These are phyloP conservation scores for Saccharomyces kudriavzevii DNA, from an alignment of 805 yeast species.

Conservation along the genomic window DNA sequence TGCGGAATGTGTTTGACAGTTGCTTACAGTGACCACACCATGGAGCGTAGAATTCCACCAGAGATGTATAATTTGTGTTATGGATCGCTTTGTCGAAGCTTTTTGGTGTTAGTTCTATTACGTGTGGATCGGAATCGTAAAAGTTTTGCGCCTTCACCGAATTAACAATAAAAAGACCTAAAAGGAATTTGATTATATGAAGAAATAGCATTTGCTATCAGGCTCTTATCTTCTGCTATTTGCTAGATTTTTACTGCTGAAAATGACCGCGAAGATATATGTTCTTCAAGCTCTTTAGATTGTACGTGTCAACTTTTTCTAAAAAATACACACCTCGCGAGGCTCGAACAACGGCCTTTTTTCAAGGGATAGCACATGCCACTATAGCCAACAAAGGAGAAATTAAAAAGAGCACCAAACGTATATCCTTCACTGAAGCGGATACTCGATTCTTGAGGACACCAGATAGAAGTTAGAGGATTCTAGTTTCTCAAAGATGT, in stretches of 20 bases:
- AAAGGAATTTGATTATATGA: background rate
- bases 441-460: too few species aligned
- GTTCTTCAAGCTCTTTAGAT: background rate
- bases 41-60: constrained; percentile 90
- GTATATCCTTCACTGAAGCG: background rate
- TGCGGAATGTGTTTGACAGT: constrained; percentile 54
- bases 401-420: background rate
- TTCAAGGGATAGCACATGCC: background rate
- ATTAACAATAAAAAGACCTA: background rate
- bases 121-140: constrained; percentile 30
- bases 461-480: too few species aligned
- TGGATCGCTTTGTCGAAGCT: constrained; percentile 62
- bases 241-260: background rate
- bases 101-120: constrained; percentile 47
- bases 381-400: background rate
- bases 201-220: background rate
- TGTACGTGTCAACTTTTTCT: background rate
- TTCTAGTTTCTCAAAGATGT: background rate
- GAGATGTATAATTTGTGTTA: constrained; percentile 64
- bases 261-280: background rate
- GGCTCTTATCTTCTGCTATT: background rate
- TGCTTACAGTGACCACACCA: constrained; percentile 95
- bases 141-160: constrained; percentile 17
- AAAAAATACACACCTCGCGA: background rate
- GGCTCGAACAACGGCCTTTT: background rate